Conservation (phyloP, 108 stramenopile species). For the Pinguiococcus pyrenoidosus region DNA sequence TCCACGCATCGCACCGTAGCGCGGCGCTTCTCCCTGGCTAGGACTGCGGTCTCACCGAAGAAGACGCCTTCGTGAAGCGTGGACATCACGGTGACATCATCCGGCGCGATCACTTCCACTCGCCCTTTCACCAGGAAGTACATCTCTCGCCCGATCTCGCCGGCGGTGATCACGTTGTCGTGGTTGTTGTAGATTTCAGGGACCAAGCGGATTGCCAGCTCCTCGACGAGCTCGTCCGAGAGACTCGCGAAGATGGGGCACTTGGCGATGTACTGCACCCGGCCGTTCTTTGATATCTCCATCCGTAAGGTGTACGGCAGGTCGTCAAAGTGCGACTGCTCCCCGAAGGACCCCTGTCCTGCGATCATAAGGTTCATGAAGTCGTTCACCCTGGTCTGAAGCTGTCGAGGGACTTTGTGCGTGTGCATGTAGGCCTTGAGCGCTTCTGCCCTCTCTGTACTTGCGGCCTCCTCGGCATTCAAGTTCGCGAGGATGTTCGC, state of each 20-base stretch:
- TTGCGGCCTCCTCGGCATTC: conserved; percentile 23
- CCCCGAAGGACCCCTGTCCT: conserved; percentile 1
- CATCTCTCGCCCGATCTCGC: conserved; percentile 47
- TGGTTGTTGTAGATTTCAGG: conserved; percentile 22
- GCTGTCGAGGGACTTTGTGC: conserved; percentile 15
- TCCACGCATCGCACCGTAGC: conserved; percentile 26
- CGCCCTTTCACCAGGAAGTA: conserved; percentile 41
- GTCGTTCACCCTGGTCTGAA: conserved; percentile 34
- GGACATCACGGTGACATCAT: conserved; percentile 29
- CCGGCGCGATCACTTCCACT: conserved; percentile 32
- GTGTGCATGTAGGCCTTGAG: conserved; percentile 33
- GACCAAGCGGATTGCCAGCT: conserved; percentile 26
- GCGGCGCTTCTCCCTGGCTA: conserved; percentile 41
- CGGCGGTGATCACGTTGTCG: conserved; percentile 33
- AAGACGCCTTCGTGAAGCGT: conserved; percentile 36
- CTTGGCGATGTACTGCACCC: conserved; percentile 13
- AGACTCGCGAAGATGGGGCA: conserved; percentile 47
- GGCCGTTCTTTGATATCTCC: conserved; percentile 8
- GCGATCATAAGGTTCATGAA: conserved; percentile 32
- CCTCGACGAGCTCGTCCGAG: conserved; percentile 29
- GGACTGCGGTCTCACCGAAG: conserved; percentile 49
- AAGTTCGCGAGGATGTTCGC: conserved; percentile 43
- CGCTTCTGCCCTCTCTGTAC: conserved; percentile 27
- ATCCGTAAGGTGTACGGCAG: conserved; percentile 35
- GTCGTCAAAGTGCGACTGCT: neutral